A percentile compares a stretch with the other conserved stretches of the same genome.
These are phyloP conservation scores for Alternaria dauci DNA, from an alignment of 2,329 filamentous ascomycete genomes.

Conservation along the genomic window DNA sequence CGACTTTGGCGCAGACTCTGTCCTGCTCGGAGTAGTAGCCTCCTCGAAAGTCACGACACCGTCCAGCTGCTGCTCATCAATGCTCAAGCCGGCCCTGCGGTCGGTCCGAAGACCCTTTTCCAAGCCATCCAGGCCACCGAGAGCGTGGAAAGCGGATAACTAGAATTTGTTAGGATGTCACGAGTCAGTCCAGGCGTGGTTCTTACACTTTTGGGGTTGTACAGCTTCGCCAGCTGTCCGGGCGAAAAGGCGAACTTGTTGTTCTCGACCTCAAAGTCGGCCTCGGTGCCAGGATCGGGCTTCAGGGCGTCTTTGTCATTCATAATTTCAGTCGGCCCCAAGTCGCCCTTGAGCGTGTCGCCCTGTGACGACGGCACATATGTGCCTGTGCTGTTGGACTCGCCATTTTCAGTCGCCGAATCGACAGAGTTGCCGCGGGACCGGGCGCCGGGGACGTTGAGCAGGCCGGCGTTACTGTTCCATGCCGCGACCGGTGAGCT, in stretches of 20 bases:
- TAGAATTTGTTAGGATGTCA: neutral
- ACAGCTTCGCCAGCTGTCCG: conserved; percentile 80
- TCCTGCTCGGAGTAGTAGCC: conserved; percentile 52
- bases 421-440: conserved; percentile 73
- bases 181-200: neutral
- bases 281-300: conserved; percentile 74
- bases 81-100: conserved; percentile 69
- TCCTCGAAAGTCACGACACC: conserved; percentile 75
- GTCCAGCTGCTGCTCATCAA: conserved; percentile 72
- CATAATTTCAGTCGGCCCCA: conserved; percentile 63
- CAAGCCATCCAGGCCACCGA: conserved; percentile 76
- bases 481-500: conserved; percentile 67
- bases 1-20: conserved; percentile 30
- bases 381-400: conserved; percentile 66
- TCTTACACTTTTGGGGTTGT: conserved; percentile 79
- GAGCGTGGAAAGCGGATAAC: conserved; percentile 70
- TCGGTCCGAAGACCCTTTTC: conserved; percentile 77
- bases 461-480: conserved; percentile 65
- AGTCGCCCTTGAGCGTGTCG: conserved; percentile 52
- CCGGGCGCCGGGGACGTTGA: conserved; percentile 69
- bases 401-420: conserved; percentile 64
- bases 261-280: conserved; percentile 73
- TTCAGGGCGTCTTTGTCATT: conserved; percentile 74
- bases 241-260: conserved; percentile 87
- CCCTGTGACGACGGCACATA: conserved; percentile 60